Evolutionary conservation across 139 green algal genomes (phyloP).

Genomic region (Chlorella sp.): DNA sequence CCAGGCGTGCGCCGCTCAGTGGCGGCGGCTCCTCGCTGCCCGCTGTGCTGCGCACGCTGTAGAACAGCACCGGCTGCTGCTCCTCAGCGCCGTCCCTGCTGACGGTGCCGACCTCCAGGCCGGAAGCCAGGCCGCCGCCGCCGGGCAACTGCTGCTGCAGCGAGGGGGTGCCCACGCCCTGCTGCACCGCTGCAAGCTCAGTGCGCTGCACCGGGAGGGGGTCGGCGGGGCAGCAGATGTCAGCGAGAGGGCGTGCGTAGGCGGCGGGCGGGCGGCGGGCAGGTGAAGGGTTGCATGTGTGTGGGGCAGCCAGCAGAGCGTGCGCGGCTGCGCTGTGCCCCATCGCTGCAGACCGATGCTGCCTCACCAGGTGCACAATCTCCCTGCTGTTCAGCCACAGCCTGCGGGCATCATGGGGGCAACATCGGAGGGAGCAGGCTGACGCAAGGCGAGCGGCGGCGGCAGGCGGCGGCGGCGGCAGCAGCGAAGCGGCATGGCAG

Average conservation of each 20-base stretch:
- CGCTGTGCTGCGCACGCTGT: conserved; percentile 42
- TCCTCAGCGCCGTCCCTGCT: neutral
- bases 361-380: conserved; percentile 27
- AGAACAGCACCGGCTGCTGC: conserved; percentile 44
- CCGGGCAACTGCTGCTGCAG: neutral
- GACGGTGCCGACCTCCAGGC: neutral
- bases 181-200: conserved; percentile 5
- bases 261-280: too few species aligned
- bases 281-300: neutral
- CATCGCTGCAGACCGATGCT: too few species aligned
- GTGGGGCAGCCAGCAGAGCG: too few species aligned
- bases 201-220: neutral
- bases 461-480: neutral
- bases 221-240: too few species aligned
- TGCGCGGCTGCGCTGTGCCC: too few species aligned
- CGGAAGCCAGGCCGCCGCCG: neutral
- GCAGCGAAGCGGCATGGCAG: neutral
- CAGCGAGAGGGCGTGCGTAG: too few species aligned
- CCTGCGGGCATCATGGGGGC: conserved; percentile 4
- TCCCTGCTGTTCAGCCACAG: conserved; percentile 47
- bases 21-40: neutral
- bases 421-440: neutral
- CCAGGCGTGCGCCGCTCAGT: conserved; percentile 37
- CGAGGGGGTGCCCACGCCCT: neutral
- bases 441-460: neutral